Evolutionary conservation across 768 basidiomycete genomes (phyloP), one percentile per base, ranked within the genome.

Genomic region (Mycena albidolilacea): DNA sequence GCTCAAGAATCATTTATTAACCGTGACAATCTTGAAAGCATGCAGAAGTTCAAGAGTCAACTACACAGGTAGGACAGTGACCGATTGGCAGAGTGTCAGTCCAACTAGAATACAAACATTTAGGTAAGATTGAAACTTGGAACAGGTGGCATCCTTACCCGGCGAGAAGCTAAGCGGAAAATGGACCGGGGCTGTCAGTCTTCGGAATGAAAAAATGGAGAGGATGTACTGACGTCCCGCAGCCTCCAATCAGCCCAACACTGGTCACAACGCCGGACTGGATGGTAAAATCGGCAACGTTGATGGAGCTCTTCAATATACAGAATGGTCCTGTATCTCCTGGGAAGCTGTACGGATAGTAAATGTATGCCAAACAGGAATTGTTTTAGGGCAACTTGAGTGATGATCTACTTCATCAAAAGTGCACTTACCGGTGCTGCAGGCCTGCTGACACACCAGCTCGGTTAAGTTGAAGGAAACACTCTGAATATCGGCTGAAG

Each of bases 161-260:
- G 63, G 63, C 14, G 50, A 64, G 63, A 64, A 64, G 35, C 63
- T 64, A 64, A 64, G 46, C 63, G 35, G 48, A 64, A 64, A 64
- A 64, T 52, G 19, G 35, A 64, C 50, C 63, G 63, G 21, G 63
- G 30, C 63, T 38, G 48, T 64, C 48, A 64, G 63, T 64, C 63
- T 43, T 64, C 30, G 46, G 35, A 46, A 52, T 39, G 63, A 64
- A 30, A 15, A 64, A 50, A 52, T 48, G 63, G 63, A 64, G 48
- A 64, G 48, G 30, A 52, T 37, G 17, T 52, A 64, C 63, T 64
- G 63, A 64, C 63, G 63, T 64, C n/a, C 63, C 63, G n/a, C 63
- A 64, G 48, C 63, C 63, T 64, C 63, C 63, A 52, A 64, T 64
- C 37, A 64, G 63, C 63, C 63, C 63, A 52, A 64, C 63, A 64